These are phyloP conservation scores for Hypomontagnella monticulosa DNA, from an alignment of 495 filamentous ascomycete species.

Conservation along the genomic window DNA sequence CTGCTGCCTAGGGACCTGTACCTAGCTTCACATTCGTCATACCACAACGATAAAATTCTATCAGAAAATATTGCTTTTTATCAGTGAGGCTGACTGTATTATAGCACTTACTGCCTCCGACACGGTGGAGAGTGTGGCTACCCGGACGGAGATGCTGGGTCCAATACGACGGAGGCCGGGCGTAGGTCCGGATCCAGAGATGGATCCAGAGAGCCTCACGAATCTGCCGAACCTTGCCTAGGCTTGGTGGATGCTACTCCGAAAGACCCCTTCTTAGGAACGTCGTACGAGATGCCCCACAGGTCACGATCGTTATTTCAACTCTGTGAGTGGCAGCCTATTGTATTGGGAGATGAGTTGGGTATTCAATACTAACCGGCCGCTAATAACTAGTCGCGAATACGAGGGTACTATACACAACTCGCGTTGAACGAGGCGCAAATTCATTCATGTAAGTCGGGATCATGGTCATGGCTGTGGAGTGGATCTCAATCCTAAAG, in stretches of 20 bases:
- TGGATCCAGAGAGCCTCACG: conserved; percentile 39
- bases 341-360: conserved; percentile 10
- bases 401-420: conserved; percentile 41
- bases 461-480: conserved; percentile 12
- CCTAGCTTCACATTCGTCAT: conserved; percentile 5
- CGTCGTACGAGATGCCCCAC: conserved; percentile 44
- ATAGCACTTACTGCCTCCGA: conserved; percentile 48
- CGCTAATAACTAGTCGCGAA: conserved; percentile 35
- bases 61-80: conserved; percentile 2
- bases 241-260: conserved; percentile 30
- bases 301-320: conserved; percentile 46
- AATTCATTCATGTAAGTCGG: conserved; percentile 46
- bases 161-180: conserved; percentile 25
- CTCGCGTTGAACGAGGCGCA: conserved; percentile 40
- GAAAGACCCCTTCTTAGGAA: conserved; percentile 44
- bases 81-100: conserved; percentile 29
- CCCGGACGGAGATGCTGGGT: conserved; percentile 39
- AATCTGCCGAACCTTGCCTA: conserved; percentile 35
- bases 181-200: conserved; percentile 21
- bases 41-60: not conserved
- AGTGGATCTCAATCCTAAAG: conserved; percentile 20
- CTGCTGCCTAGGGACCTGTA: not conserved
- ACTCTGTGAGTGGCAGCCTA: conserved; percentile 40
- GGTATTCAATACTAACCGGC: conserved; percentile 26
- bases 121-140: conserved; percentile 48